phyloP scores from a whole-genome alignment of 768 basidiomycete genomes.

The Boletus vermiculosoides region DNA sequence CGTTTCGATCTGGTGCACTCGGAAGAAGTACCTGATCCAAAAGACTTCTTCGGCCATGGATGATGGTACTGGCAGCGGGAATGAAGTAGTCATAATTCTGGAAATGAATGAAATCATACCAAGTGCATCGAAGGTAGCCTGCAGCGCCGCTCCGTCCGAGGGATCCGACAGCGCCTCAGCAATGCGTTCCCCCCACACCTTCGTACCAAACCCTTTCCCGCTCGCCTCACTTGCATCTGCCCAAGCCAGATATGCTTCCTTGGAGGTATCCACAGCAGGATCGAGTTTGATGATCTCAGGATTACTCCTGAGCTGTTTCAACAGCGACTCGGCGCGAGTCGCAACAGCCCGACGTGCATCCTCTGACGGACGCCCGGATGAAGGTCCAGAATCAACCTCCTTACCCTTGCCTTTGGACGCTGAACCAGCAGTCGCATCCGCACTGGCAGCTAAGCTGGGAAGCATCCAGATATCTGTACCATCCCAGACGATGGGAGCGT shows the following conservation, averaged over 20 bases:
- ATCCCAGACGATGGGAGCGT: slow-evolving; percentile 63
- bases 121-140: slow-evolving; percentile 51
- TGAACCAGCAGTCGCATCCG: slow-evolving; percentile 10
- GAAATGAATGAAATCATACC: slow-evolving; percentile 44
- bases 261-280: slow-evolving; percentile 62
- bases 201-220: slow-evolving; percentile 43
- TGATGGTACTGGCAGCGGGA: slow-evolving; percentile 58
- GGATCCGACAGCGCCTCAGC: slow-evolving; percentile 48
- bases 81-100: slow-evolving; percentile 6
- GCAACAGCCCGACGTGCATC: slow-evolving; percentile 55
- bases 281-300: slow-evolving; percentile 74
- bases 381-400: slow-evolving; percentile 29
- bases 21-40: slow-evolving; percentile 91
- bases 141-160: slow-evolving; percentile 51
- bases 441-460: slow-evolving; percentile 35
- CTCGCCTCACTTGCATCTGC: slow-evolving; percentile 56
- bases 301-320: slow-evolving; percentile 72
- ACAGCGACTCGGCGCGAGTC: slow-evolving; percentile 73
- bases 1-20: slow-evolving; percentile 73
- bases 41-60: slow-evolving; percentile 63
- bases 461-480: slow-evolving; percentile 86
- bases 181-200: slow-evolving; percentile 55
- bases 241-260: slow-evolving; percentile 60
- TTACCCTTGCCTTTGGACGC: slow-evolving; percentile 38
- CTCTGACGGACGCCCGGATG: slow-evolving; percentile 32